Evolutionary conservation across 345 rosid species (phyloP).

Genomic region (Turritis glabra): DNA sequence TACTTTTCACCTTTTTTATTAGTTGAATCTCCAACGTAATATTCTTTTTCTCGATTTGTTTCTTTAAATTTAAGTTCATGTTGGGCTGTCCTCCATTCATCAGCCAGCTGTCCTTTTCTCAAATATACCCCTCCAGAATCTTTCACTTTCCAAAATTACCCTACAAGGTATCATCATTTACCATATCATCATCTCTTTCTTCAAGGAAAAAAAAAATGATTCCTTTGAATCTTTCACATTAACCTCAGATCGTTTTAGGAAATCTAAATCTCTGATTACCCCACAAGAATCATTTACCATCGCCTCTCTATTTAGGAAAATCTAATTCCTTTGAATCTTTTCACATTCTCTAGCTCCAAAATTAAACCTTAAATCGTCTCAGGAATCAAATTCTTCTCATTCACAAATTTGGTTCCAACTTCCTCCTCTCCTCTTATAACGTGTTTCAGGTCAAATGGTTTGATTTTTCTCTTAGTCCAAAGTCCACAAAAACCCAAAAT

Average conservation of each 20-base stretch:
- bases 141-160: constrained; percentile 4
- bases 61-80: background rate
- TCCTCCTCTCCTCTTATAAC: background rate
- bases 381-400: background rate
- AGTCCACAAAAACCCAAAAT: constrained; percentile 13
- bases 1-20: background rate
- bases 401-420: background rate
- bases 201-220: background rate
- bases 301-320: no score
- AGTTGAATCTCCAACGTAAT: constrained; percentile 8
- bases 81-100: constrained; percentile 13
- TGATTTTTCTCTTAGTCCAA: constrained; percentile 1
- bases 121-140: background rate
- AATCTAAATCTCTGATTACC: background rate
- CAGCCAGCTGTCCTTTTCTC: background rate
- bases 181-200: background rate
- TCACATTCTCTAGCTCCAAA: background rate
- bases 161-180: background rate
- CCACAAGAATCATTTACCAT: background rate
- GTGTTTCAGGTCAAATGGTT: constrained; percentile 9
- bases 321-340: background rate
- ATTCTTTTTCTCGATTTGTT: constrained; percentile 5
- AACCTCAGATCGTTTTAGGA: background rate
- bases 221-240: background rate
- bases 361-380: background rate